These are phyloP conservation scores for Penicillium soppii DNA, from an alignment of 495 filamentous ascomycete species.

Conservation along the genomic window DNA sequence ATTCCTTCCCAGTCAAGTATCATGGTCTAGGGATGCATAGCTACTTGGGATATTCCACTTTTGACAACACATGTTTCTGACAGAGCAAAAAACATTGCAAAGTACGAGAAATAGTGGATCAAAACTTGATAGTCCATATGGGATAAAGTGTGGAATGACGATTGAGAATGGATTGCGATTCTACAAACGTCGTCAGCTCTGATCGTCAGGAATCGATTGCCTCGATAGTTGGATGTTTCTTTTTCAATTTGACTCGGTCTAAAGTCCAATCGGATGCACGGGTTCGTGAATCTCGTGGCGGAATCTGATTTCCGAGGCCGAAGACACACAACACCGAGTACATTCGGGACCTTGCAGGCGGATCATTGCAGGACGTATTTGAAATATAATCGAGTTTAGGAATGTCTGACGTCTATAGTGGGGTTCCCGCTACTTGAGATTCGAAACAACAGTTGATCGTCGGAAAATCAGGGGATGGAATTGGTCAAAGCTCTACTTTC, in stretches of 20 bases:
- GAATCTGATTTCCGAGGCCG: slow-evolving; percentile 3
- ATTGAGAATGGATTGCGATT: slow-evolving; percentile 2
- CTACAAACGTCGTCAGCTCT: neutral
- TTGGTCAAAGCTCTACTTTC: neutral
- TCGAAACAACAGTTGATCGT: neutral
- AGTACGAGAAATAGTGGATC: neutral
- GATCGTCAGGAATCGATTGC: neutral
- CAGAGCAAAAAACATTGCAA: neutral
- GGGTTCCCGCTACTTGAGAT: neutral
- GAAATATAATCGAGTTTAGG: neutral
- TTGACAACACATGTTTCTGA: too few species aligned
- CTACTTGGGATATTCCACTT: neutral
- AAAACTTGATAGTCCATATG: neutral
- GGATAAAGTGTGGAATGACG: slow-evolving; percentile 1
- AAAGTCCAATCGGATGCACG: slow-evolving; percentile 5
- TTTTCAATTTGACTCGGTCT: neutral
- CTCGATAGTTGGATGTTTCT: neutral
- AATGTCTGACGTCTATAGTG: neutral
- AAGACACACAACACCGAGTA: neutral
- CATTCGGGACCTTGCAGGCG: neutral
- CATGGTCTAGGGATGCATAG: neutral
- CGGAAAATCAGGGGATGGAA: neutral
- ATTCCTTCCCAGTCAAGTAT: neutral
- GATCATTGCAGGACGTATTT: neutral
- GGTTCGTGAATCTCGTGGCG: neutral